A percentile compares a stretch with the other conserved stretches of the same genome.
phyloP scores from a whole-genome alignment of 2,329 filamentous ascomycete genomes.

The Fusarium avenaceum region DNA sequence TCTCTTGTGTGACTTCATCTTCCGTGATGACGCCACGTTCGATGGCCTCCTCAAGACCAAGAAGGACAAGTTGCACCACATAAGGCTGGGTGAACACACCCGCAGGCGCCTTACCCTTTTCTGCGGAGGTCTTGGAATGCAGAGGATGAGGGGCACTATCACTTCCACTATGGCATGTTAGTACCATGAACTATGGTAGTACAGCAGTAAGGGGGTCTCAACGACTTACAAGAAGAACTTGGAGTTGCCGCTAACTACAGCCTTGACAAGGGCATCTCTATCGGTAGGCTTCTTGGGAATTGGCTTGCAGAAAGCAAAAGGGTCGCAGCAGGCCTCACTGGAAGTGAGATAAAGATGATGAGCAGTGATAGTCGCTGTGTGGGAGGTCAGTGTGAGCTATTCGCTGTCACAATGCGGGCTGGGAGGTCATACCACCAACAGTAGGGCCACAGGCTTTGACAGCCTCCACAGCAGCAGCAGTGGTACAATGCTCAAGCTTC shows the following conservation, averaged over 20 bases:
- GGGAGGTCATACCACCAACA: slow-evolving; percentile 68
- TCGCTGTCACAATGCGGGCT: neutral
- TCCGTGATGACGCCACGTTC: slow-evolving; percentile 65
- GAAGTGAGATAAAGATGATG: slow-evolving; percentile 87
- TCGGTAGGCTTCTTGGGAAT: slow-evolving; percentile 81
- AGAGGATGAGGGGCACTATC: slow-evolving; percentile 76
- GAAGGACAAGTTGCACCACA: slow-evolving; percentile 73
- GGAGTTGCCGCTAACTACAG: slow-evolving; percentile 68
- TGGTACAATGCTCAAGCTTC: slow-evolving; percentile 86
- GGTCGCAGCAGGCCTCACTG: slow-evolving; percentile 75
- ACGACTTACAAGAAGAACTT: slow-evolving; percentile 79
- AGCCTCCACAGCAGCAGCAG: slow-evolving; percentile 81
- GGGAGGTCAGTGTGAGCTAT: slow-evolving; percentile 1
- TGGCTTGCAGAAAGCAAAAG: slow-evolving; percentile 78
- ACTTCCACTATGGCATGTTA: slow-evolving; percentile 58
- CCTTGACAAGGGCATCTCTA: slow-evolving; percentile 77
- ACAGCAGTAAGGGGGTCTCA: neutral
- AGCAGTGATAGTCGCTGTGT: slow-evolving; percentile 81
- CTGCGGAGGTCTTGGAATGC: slow-evolving; percentile 65
- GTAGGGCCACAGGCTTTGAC: slow-evolving; percentile 82
- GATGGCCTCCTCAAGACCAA: slow-evolving; percentile 72
- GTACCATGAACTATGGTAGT: neutral
- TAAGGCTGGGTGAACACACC: slow-evolving; percentile 86
- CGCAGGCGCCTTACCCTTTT: slow-evolving; percentile 70
- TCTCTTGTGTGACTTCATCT: slow-evolving; percentile 67